phyloP scores from a whole-genome alignment of 371 early-diverging fungal genomes.

The Amoeboaphelidium protococcarum region DNA sequence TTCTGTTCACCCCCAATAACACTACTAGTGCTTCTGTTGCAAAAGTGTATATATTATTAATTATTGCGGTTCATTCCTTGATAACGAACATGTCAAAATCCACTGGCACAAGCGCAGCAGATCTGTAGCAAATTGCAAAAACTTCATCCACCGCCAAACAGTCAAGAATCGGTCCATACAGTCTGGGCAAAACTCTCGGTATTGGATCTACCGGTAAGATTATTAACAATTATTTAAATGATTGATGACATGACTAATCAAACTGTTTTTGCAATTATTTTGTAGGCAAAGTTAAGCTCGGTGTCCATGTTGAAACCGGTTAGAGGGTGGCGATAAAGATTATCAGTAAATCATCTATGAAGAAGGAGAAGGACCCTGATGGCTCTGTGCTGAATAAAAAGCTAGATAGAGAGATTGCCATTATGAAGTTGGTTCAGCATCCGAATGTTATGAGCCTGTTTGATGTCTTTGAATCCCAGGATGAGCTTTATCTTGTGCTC shows the following conservation, averaged over 20 bases:
- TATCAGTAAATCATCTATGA: neutral
- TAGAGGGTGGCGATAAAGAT: constrained; percentile 36
- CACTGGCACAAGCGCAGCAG: too few species aligned
- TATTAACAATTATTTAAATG: neutral
- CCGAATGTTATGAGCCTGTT: constrained; percentile 62
- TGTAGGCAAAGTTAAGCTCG: constrained; percentile 47
- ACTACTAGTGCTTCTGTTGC: too few species aligned
- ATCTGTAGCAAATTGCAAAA: too few species aligned
- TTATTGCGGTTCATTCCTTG: too few species aligned
- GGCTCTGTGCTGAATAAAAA: constrained; percentile 26
- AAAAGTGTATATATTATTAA: too few species aligned
- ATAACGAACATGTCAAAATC: too few species aligned
- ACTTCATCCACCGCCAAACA: too few species aligned
- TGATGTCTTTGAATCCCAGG: constrained; percentile 67
- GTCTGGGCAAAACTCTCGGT: constrained; percentile 45
- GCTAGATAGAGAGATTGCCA: constrained; percentile 71
- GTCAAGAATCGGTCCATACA: constrained; percentile 33
- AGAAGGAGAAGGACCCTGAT: constrained; percentile 1
- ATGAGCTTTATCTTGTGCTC: constrained; percentile 73
- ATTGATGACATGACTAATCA: neutral
- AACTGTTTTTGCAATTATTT: neutral
- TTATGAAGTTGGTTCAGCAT: constrained; percentile 75
- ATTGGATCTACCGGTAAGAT: constrained; percentile 47
- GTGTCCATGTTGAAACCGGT: constrained; percentile 35
- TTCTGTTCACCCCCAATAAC: too few species aligned